phyloP scores from a whole-genome alignment of 768 basidiomycete genomes.

The Boletus huronensis region DNA sequence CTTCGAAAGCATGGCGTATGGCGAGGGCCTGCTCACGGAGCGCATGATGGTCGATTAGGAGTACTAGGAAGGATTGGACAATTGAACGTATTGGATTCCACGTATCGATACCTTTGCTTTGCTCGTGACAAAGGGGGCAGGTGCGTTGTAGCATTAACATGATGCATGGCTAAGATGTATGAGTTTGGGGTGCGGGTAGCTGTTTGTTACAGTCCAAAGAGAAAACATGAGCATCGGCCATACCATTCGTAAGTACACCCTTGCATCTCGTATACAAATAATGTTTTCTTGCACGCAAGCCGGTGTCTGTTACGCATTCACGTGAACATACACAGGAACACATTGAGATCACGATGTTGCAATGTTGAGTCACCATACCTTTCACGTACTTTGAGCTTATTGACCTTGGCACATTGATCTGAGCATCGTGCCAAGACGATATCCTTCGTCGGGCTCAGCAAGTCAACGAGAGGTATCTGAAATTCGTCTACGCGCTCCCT shows the following conservation, averaged over 20 bases:
- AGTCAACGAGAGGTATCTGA: neutral
- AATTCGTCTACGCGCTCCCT: neutral
- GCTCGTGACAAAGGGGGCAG: constrained; percentile 43
- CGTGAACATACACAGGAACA: neutral
- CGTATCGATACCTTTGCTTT: constrained; percentile 25
- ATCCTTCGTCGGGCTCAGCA: neutral
- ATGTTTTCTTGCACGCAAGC: constrained; percentile 28
- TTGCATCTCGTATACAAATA: constrained; percentile 44
- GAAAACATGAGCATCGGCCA: constrained; percentile 23
- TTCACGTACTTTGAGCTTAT: constrained; percentile 11
- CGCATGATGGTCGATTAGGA: constrained; percentile 72
- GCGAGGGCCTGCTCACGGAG: constrained; percentile 84
- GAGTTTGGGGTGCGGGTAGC: constrained; percentile 29
- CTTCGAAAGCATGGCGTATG: constrained; percentile 93
- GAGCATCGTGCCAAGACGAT: constrained; percentile 6
- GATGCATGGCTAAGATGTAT: constrained; percentile 39
- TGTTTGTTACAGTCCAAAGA: constrained; percentile 14
- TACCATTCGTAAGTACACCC: constrained; percentile 54
- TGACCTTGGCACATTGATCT: constrained; percentile 26
- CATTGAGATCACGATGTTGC: neutral
- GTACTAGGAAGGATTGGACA: constrained; percentile 7
- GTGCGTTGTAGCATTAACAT: constrained; percentile 59
- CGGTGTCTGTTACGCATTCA: neutral
- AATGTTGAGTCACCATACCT: constrained; percentile 26
- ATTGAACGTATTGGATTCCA: constrained; percentile 16